Evolutionary conservation across 768 basidiomycete genomes (phyloP).

Genomic region (Pleurotus tuoliensis): DNA sequence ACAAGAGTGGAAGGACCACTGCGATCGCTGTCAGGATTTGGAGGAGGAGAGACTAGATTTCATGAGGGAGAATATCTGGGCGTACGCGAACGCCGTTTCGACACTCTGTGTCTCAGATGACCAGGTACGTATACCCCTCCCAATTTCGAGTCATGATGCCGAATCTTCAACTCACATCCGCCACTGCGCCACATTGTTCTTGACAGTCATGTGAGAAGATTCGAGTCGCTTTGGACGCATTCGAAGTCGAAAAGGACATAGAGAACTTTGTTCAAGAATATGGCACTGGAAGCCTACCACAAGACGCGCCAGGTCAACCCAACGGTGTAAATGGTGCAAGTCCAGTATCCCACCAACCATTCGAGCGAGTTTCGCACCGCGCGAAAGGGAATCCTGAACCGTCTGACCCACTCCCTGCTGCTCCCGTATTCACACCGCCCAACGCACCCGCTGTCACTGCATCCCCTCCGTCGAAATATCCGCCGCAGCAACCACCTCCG

Average conservation of each 20-base stretch:
- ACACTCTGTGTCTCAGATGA: conserved; percentile 96
- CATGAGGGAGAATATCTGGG: conserved; percentile 94
- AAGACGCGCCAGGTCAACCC: conserved; percentile 71
- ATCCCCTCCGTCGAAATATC: conserved; percentile 48
- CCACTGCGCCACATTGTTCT: conserved; percentile 3
- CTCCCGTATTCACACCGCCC: conserved; percentile 13
- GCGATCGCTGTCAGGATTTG: conserved; percentile 92
- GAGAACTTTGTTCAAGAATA: conserved; percentile 85
- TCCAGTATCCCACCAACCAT: not conserved
- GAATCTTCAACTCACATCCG: not conserved
- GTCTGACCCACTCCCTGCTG: not conserved
- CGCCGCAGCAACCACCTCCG: conserved; percentile 33
- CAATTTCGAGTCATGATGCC: not conserved
- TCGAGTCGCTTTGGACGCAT: conserved; percentile 79
- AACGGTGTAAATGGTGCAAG: conserved; percentile 38
- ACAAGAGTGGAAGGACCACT: conserved; percentile 89
- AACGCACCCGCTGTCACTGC: conserved; percentile 39
- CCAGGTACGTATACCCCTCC: conserved; percentile 53
- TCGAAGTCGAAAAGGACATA: conserved; percentile 87
- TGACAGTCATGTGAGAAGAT: conserved; percentile 86
- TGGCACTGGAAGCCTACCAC: conserved; percentile 84
- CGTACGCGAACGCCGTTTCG: conserved; percentile 92
- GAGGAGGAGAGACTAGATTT: conserved; percentile 93
- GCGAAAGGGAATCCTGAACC: not conserved
- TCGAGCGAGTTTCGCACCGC: not conserved